Evolutionary conservation across 805 yeast species (phyloP).

Genomic region (Kuraishia floccosa): DNA sequence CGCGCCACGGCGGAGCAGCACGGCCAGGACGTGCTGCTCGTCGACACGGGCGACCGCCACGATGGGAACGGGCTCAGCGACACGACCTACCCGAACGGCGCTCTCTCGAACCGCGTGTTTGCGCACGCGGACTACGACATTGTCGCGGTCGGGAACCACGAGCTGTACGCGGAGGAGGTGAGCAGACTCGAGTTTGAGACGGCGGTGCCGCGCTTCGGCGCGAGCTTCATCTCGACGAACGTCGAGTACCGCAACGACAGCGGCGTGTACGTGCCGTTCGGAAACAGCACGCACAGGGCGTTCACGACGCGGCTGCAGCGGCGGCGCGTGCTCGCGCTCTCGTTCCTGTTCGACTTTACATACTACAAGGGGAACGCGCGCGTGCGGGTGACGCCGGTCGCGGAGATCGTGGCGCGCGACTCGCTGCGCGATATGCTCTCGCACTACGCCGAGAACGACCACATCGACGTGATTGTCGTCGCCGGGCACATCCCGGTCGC

Average conservation of each 20-base stretch:
- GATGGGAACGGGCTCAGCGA: conserved; percentile 92
- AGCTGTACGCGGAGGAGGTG: conserved; percentile 59
- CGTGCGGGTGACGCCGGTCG: conserved; percentile 54
- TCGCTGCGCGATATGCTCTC: conserved; percentile 52
- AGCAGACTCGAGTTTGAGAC: conserved; percentile 54
- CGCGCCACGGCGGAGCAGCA: conserved; percentile 26
- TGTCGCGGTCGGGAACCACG: conserved; percentile 86
- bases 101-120: conserved; percentile 49
- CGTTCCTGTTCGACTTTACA: conserved; percentile 69
- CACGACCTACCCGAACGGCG: conserved; percentile 65
- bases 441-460: conserved; percentile 16
- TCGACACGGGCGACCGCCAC: conserved; percentile 90
- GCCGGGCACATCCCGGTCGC: conserved; percentile 73
- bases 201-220: conserved; percentile 48
- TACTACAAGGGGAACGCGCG: conserved; percentile 37
- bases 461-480: conserved; percentile 56
- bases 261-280: conserved; percentile 49
- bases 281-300: conserved; percentile 47
- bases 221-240: conserved; percentile 59
- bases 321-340: conserved; percentile 51
- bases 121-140: conserved; percentile 60
- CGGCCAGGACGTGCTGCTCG: conserved; percentile 53
- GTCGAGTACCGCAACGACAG: conserved; percentile 43
- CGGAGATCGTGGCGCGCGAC: conserved; percentile 34
- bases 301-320: conserved; percentile 49